These are phyloP conservation scores for Hibiscus trionum DNA, from an alignment of 345 rosid species.

Conservation along the genomic window DNA sequence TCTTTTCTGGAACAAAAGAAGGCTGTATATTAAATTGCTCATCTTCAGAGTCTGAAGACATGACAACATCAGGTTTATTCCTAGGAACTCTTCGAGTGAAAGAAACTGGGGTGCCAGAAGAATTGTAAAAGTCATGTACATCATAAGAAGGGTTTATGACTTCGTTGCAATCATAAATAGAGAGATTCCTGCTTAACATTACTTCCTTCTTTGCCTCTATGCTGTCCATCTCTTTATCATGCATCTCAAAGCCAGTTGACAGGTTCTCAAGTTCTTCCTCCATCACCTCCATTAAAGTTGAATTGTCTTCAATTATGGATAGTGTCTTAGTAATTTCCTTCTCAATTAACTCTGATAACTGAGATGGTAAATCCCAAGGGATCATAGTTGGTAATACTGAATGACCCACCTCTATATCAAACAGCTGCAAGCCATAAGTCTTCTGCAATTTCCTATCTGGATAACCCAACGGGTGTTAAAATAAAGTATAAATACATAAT, in stretches of 20 bases:
- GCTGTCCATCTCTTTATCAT: slow-evolving; percentile 27
- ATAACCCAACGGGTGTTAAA: background rate
- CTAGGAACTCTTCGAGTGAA: slow-evolving; percentile 28
- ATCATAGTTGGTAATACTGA: slow-evolving; percentile 50
- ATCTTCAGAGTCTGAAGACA: slow-evolving; percentile 86
- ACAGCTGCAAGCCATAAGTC: slow-evolving; percentile 24
- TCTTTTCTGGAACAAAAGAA: slow-evolving; percentile 18
- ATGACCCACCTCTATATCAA: slow-evolving; percentile 59
- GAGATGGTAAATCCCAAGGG: slow-evolving; percentile 68
- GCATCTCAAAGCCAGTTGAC: slow-evolving; percentile 25
- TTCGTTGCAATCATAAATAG: slow-evolving; percentile 36
- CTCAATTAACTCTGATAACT: slow-evolving; percentile 63
- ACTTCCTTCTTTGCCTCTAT: slow-evolving; percentile 70
- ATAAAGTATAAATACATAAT: background rate
- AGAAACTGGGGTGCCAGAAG: slow-evolving; percentile 38
- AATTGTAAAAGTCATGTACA: slow-evolving; percentile 28
- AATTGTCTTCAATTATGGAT: slow-evolving; percentile 37
- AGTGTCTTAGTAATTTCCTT: slow-evolving; percentile 52
- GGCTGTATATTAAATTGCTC: slow-evolving; percentile 27
- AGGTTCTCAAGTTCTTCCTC: slow-evolving; percentile 38
- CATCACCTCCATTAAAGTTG: slow-evolving; percentile 22
- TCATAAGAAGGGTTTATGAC: slow-evolving; percentile 24
- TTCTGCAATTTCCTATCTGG: slow-evolving; percentile 34
- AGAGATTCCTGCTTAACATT: slow-evolving; percentile 57
- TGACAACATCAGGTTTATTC: slow-evolving; percentile 43